Evolutionary conservation across 1,284 basidiomycete genomes (phyloP), one percentile per base, ranked within the genome.

Genomic region (Leccinum ponderosum): DNA sequence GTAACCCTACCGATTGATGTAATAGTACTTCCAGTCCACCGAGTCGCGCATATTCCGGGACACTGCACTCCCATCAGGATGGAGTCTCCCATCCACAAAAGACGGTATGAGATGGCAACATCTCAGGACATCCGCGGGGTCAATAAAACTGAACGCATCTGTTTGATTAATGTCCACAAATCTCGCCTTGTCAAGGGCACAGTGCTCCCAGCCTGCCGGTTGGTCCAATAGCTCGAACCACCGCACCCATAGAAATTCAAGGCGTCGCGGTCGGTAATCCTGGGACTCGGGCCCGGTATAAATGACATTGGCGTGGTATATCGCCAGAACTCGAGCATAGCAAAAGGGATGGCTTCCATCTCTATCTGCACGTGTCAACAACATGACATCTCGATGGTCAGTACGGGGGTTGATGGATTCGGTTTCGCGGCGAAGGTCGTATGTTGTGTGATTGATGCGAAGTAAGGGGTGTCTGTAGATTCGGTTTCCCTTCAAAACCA

Each of bases 1-100:
- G 6, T 12, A 6, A 20, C 8, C 6, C 15, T 29, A 64, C 64
- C 37, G 1, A 17, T 63, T 65, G 27, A 65, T 14, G 55, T 59
- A 48, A 14, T 48, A 48, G 20, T 22, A 48, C 20, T 14, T 48
- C 44, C 44, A 48, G 20, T 48, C 44, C 20, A 0, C 44, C 12
- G 44, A 48, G 44, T 48, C 44, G 12, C 44, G 44, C 20, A 2
- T 2, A 22, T 48, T 22, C 1, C 44, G 44, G 9, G 44, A 48
- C 6, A 48, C 44, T 14, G 44, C 44, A 22, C 6, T 0, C 44
- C 17, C 44, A 48, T 48, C 44, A 48, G 44, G 2, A 48, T 20
- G 20, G 44, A 48, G 44, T 7, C 20, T 48, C 20, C 44, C 44
- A 48, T 48, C 44, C 20, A 6, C 44, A 22, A 48, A 48, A 25